phyloP scores from a whole-genome alignment of 2,329 filamentous ascomycete genomes.

The Cytospora paraplurivora region DNA sequence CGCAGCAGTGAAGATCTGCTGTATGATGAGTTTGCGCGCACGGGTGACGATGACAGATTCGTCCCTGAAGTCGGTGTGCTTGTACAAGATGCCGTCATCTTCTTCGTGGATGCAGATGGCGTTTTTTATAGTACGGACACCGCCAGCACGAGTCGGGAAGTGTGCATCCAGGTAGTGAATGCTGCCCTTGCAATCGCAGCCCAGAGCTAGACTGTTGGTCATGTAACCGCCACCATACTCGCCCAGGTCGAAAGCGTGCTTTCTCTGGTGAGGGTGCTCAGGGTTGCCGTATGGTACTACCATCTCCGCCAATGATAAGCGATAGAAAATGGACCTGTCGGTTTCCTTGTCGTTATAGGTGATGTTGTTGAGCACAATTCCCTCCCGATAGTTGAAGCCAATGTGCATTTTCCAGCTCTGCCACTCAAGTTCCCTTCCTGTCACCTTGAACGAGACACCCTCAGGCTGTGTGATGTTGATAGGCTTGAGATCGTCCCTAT shows the following conservation, averaged over 20 bases:
- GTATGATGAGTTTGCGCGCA: slow-evolving; percentile 81
- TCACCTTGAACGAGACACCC: slow-evolving; percentile 81
- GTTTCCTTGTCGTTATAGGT: slow-evolving; percentile 83
- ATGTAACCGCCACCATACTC: slow-evolving; percentile 84
- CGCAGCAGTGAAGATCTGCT: slow-evolving; percentile 91
- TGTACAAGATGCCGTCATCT: slow-evolving; percentile 88
- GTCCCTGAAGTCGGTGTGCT: slow-evolving; percentile 92
- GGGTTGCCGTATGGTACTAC: slow-evolving; percentile 87
- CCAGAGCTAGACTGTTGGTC: slow-evolving; percentile 75
- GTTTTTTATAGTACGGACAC: slow-evolving; percentile 83
- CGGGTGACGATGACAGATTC: slow-evolving; percentile 85
- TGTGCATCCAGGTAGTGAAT: slow-evolving; percentile 91
- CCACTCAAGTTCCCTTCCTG: slow-evolving; percentile 77
- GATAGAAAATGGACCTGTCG: slow-evolving; percentile 80
- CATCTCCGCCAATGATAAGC: slow-evolving; percentile 89
- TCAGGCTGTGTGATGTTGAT: slow-evolving; percentile 75
- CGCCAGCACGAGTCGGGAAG: slow-evolving; percentile 77
- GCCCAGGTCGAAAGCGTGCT: slow-evolving; percentile 79
- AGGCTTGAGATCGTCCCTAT: slow-evolving; percentile 76
- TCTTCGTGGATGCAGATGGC: slow-evolving; percentile 96
- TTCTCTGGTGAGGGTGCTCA: slow-evolving; percentile 76
- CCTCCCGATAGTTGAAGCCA: slow-evolving; percentile 93
- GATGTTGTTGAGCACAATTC: slow-evolving; percentile 87
- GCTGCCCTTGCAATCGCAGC: slow-evolving; percentile 84
- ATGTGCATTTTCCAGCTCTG: slow-evolving; percentile 94